Percentiles rank a stretch among this genome's conserved stretches.
Conservation (phyloP, 257 asterid species). For the Jacaranda copaia region DNA sequence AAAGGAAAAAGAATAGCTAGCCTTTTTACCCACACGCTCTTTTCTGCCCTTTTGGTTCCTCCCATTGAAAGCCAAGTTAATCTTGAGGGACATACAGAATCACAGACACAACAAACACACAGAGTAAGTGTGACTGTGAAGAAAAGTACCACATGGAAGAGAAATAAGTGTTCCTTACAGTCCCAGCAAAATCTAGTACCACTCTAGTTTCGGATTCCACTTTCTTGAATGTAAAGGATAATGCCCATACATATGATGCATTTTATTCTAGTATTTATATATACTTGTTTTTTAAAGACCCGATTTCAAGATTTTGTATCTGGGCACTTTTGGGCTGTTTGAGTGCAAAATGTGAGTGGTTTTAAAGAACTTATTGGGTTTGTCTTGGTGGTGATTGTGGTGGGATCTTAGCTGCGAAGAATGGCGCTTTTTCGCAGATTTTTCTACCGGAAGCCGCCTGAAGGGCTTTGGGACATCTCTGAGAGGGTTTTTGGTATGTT, state of each 20-base stretch:
- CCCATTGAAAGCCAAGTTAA: constrained; percentile 56
- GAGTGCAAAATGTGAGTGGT: constrained; percentile 38
- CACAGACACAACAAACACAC: constrained; percentile 21
- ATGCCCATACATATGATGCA: not conserved
- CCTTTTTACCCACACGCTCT: constrained; percentile 35
- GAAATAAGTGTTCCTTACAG: constrained; percentile 56
- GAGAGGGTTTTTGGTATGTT: constrained; percentile 62
- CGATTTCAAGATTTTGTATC: constrained; percentile 37
- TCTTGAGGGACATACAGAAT: constrained; percentile 12
- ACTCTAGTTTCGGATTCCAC: constrained; percentile 37
- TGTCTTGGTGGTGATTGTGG: constrained; percentile 35
- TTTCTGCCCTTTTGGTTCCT: constrained; percentile 41
- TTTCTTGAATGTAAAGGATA: constrained; percentile 47
- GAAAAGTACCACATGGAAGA: constrained; percentile 53
- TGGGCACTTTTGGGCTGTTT: constrained; percentile 28
- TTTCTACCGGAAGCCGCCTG: constrained; percentile 64
- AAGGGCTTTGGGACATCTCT: constrained; percentile 63
- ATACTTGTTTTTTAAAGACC: constrained; percentile 6
- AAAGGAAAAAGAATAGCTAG: constrained; percentile 12
- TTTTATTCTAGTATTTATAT: not conserved
- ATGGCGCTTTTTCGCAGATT: constrained; percentile 62
- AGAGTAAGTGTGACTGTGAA: constrained; percentile 55
- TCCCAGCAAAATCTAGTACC: constrained; percentile 52
- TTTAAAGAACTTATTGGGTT: constrained; percentile 40
- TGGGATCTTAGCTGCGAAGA: constrained; percentile 37